phyloP scores from a whole-genome alignment of 257 asterid genomes.

The Capsicum chinense region DNA sequence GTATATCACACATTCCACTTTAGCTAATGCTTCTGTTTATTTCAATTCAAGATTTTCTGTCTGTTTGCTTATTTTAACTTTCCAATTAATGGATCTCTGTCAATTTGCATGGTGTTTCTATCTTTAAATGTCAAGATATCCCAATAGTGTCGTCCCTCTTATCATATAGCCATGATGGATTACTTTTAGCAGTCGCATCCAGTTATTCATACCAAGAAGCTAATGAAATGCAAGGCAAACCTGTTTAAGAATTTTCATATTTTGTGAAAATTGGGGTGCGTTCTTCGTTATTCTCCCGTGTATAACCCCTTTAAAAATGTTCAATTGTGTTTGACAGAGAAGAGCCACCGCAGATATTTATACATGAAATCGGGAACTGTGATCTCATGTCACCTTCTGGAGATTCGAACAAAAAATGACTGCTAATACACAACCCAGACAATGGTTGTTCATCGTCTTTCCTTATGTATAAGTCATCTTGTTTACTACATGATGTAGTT shows the following conservation, averaged over 20 bases:
- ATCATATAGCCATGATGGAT: constrained; percentile 76
- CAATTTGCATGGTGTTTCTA: background rate
- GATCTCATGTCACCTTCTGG: constrained; percentile 37
- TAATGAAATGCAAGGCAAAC: constrained; percentile 57
- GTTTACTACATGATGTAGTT: constrained; percentile 16
- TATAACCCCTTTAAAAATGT: constrained; percentile 8
- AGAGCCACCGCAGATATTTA: constrained; percentile 66
- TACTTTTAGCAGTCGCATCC: constrained; percentile 80
- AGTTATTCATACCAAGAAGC: constrained; percentile 83
- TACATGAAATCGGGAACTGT: constrained; percentile 48
- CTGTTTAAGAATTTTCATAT: constrained; percentile 12
- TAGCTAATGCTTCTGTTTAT: constrained; percentile 8
- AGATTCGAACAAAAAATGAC: constrained; percentile 32
- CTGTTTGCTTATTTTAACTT: background rate
- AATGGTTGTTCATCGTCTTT: background rate
- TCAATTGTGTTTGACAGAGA: constrained; percentile 58
- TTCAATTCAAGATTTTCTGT: background rate
- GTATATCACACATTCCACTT: background rate
- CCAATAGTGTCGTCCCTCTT: constrained; percentile 70
- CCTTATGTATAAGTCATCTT: constrained; percentile 13
- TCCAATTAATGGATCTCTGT: constrained; percentile 32
- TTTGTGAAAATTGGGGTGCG: background rate
- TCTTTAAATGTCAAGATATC: constrained; percentile 64
- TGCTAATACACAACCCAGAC: background rate
- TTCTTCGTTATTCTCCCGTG: background rate